A percentile compares a stretch with the other conserved stretches of the same genome.
Evolutionary conservation across 768 basidiomycete genomes (phyloP).

Genomic region (Xerocomus brunneocitrinus): DNA sequence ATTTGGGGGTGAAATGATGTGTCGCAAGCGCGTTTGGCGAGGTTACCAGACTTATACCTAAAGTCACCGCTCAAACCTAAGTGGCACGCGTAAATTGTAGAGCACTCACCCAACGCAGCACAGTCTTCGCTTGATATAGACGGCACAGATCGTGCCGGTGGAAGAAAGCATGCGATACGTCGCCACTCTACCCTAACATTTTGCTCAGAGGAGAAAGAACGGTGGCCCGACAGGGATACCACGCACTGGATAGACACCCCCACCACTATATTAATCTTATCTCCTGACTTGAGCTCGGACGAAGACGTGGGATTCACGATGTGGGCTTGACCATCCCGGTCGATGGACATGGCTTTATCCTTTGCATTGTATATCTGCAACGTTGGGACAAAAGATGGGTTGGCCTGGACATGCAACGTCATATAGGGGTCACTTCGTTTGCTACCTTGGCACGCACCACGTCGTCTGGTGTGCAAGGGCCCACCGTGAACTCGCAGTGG

Average conservation of each 20-base stretch:
- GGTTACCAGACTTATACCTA: slow-evolving; percentile 52
- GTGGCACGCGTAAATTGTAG: background rate
- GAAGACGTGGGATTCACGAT: slow-evolving; percentile 36
- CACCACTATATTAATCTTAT: slow-evolving; percentile 44
- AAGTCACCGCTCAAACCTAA: background rate
- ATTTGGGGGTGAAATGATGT: slow-evolving; percentile 58
- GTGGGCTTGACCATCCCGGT: slow-evolving; percentile 31
- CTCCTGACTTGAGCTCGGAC: slow-evolving; percentile 49
- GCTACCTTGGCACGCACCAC: slow-evolving; percentile 41
- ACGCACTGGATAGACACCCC: slow-evolving; percentile 45
- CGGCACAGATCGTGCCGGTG: slow-evolving; percentile 33
- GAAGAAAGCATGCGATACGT: slow-evolving; percentile 46
- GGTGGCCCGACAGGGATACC: background rate
- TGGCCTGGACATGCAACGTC: slow-evolving; percentile 33
- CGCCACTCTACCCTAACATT: slow-evolving; percentile 46
- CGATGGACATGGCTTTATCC: slow-evolving; percentile 43
- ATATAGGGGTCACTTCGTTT: background rate
- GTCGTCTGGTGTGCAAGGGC: slow-evolving; percentile 45
- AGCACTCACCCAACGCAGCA: slow-evolving; percentile 49
- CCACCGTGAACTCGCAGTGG: slow-evolving; percentile 57
- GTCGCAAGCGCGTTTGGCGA: slow-evolving; percentile 46
- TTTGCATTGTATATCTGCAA: slow-evolving; percentile 46
- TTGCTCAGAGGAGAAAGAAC: background rate
- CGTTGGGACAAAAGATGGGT: slow-evolving; percentile 46
- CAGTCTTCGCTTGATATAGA: slow-evolving; percentile 40